phyloP scores from a whole-genome alignment of 164 flowering plant genomes.

The Nymphaea thermarum region DNA sequence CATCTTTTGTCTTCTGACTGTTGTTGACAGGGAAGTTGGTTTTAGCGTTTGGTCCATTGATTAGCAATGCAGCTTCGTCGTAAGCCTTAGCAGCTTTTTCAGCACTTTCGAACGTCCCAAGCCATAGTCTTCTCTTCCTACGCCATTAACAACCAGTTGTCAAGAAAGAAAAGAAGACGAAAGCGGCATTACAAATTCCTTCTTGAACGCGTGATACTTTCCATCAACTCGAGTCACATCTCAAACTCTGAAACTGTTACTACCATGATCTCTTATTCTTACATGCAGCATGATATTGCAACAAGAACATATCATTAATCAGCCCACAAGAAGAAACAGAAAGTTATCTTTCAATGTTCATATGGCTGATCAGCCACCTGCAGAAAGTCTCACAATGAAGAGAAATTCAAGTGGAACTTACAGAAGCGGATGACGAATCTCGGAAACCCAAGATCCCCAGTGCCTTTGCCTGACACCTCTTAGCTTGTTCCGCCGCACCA shows the following conservation, averaged over 20 bases:
- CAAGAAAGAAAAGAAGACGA: too few relatives aligned
- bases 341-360: too few relatives aligned
- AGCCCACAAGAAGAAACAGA: too few relatives aligned
- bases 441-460: conserved; percentile 95
- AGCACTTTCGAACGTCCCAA: conserved; percentile 72
- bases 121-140: conserved; percentile 79
- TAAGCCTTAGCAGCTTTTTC: conserved; percentile 81
- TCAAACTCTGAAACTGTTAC: too few relatives aligned
- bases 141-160: not conserved
- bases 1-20: not conserved
- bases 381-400: too few relatives aligned
- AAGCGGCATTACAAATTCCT: too few relatives aligned
- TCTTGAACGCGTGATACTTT: too few relatives aligned
- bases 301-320: too few relatives aligned
- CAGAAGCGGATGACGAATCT: conserved; percentile 80
- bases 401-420: conserved; percentile 9
- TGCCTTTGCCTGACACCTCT: conserved; percentile 84
- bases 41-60: conserved; percentile 72
- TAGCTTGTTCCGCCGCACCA: conserved; percentile 73
- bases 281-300: too few relatives aligned
- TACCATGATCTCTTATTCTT: too few relatives aligned
- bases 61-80: conserved; percentile 63
- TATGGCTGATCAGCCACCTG: too few relatives aligned
- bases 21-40: conserved; percentile 44
- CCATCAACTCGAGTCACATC: too few relatives aligned